Evolutionary conservation across 2,329 filamentous ascomycete genomes (phyloP), one percentile per base, ranked within the genome.

Genomic region (Pseudocercospora macadamiae): DNA sequence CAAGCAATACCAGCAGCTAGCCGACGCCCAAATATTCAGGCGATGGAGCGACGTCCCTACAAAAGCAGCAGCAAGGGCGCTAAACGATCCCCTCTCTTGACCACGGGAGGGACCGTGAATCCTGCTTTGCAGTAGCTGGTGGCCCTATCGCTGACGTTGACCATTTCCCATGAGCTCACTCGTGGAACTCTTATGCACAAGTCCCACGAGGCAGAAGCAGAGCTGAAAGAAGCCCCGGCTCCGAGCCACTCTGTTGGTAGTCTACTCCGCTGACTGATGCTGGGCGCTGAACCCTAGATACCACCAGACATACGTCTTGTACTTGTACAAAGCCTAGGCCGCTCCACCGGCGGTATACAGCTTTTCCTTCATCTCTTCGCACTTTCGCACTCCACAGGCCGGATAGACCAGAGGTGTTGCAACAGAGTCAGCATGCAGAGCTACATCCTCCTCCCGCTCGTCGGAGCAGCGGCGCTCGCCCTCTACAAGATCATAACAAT

Each of bases 401-500:
- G 7, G 6, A 19, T 19, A 19, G 21, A 21, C 16, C n/a, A n/a
- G n/a, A n/a, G n/a, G n/a, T n/a, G 16, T 7, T 19, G 12, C 42
- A 16, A 28, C 45, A 19, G 6, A 18, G 45, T 12, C 45, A 49
- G 30, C 1, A 69, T 69, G 68, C 65, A 69, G 44, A 47, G 56
- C 47, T 63, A 60, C 32, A 44, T 69, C 14, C 59, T 66, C 8
- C 53, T 71, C 10, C 54, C 63, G 12, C 23, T 68, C 3, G 59
- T 68, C 44, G 68, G 55, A n/a, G 49, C 66, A 4, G 63, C 59
- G 16, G 65, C 64, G 8, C 49, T 68, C 12, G 57, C 59, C 5
- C 34, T 68, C 6, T 71, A 67, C 62, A 67, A 69, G 57, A 37
- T 62, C 9, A 44, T 64, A n/a, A 57, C 61, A 9, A 61, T 61